Evolutionary conservation across 2,329 filamentous ascomycete species (phyloP), one percentile per base, ranked within the genome.

Genomic region (Fusarium austroafricanum): DNA sequence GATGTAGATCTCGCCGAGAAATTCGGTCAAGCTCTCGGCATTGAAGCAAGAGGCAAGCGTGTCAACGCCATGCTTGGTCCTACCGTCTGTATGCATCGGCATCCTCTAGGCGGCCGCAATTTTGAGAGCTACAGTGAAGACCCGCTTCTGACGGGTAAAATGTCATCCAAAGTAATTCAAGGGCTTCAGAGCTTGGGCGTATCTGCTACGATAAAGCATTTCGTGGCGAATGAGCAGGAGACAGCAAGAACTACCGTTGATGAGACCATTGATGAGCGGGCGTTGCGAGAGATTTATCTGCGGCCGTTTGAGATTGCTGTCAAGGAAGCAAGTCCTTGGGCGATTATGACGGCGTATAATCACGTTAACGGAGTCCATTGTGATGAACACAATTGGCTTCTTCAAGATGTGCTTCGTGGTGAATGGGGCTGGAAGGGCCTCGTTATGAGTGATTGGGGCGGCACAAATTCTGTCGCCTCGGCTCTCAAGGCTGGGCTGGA

Each of bases 31-130:
- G 79, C 87, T 18, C 83, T 91, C 57, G 89, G 84, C n/a, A 82
- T 86, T 23, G 89, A 80, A 43, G 71, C 76, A 2, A 68, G 72
- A 15, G 73, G 70, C 51, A 94, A 94, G 78, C 90, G 89, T 50
- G 85, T 90, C 10, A 89, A 93, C 70, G 85, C 92, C 17, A 87
- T 91, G 68, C 83, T 94, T 11, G 92, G 90, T 3, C 92, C 92
- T 1, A 86, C 83, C 0, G 81, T 85, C 37, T 84, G 80, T 68
- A 83, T 84, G 37, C 82, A 84, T 39, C 79, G 83, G 7, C 80
- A 80, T 14, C 83, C 83, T 0, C 76, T 84, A 0, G 82, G 83
- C 9, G 83, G 83, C 6, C 79, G 83, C 31, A 81, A 81, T 40
- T 84, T 84, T 61, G 83, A 85, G 64, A 80, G 78, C 44, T 82